Conservation (phyloP, 768 basidiomycete species). For the Phanerochaete sordida region DNA sequence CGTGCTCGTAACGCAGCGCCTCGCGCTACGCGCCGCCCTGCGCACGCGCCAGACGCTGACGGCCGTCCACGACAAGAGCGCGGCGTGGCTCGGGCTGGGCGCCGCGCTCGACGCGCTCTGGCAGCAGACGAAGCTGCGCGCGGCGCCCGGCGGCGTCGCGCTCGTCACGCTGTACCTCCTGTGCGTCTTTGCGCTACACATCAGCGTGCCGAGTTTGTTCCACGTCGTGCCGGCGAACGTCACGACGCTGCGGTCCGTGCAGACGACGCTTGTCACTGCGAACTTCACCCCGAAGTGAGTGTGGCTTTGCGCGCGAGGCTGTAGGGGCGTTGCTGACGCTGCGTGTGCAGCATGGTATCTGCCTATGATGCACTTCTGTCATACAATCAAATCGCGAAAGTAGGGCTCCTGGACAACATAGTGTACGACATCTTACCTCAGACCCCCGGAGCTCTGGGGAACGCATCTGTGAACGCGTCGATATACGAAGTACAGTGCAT, state of each 20-base stretch:
- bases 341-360: not conserved
- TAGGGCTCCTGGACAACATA: not conserved
- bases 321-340: not conserved
- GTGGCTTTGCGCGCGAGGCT: too few relatives aligned
- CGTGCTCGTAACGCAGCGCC: not conserved
- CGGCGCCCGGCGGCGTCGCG: not conserved
- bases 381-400: not conserved
- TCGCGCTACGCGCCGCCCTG: not conserved
- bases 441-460: not conserved
- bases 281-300: not conserved
- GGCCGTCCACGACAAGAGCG: not conserved
- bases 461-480: not conserved
- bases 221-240: not conserved
- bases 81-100: not conserved
- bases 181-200: not conserved
- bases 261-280: not conserved
- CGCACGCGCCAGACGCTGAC: not conserved
- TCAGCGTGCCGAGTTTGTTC: not conserved
- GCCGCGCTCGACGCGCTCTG: not conserved
- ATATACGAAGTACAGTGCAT: not conserved
- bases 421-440: constrained; percentile 1
- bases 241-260: not conserved
- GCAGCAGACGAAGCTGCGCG: not conserved
- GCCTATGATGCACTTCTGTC: not conserved
- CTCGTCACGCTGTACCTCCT: not conserved